Conservation (phyloP, 1,284 basidiomycete genomes). For the Malassezia globosa region DNA sequence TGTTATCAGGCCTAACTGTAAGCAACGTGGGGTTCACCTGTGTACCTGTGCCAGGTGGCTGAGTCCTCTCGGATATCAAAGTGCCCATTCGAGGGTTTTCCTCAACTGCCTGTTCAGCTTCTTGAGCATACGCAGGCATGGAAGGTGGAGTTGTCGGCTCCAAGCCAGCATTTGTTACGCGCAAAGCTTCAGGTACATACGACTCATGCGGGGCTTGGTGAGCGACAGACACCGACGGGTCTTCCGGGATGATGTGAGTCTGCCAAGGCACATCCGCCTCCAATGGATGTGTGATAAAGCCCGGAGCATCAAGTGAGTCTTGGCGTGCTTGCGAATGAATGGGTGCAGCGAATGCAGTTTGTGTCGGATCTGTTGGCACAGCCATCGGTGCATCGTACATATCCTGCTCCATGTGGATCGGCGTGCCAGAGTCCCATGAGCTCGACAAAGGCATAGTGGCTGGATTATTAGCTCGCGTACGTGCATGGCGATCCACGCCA, state of each 20-base stretch:
- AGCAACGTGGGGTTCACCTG: no score
- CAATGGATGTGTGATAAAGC: not conserved
- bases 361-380: not conserved
- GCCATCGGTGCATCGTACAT: not conserved
- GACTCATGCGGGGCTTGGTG: not conserved
- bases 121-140: not conserved
- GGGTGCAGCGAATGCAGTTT: not conserved
- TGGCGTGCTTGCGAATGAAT: not conserved
- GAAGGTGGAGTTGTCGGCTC: not conserved
- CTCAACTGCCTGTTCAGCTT: not conserved
- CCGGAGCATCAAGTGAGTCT: not conserved
- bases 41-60: not conserved
- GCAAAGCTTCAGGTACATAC: not conserved
- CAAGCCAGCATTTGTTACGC: not conserved
- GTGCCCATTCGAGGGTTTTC: not conserved
- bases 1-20: no score
- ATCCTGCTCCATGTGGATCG: not conserved
- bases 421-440: not conserved
- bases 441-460: not conserved
- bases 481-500: slow-evolving; percentile 10
- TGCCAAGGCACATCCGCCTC: no score
- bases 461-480: not conserved
- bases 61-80: not conserved
- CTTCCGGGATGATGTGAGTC: no score
- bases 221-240: not conserved